Conservation (phyloP, 2,329 filamentous ascomycete species). For the Sporothrix curviconia region DNA sequence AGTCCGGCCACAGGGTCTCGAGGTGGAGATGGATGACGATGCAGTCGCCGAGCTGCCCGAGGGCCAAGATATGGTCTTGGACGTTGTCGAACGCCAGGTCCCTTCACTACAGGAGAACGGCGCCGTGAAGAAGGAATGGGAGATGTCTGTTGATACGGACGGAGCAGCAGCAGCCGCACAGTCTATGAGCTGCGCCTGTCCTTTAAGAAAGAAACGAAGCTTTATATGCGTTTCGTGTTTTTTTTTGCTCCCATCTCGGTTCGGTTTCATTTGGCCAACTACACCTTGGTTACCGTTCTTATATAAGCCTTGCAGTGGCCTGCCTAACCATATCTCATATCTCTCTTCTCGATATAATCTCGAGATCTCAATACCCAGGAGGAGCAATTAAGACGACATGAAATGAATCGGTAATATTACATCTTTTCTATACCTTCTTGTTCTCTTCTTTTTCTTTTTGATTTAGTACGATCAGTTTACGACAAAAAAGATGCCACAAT, state of each 20-base stretch:
- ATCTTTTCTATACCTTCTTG: background rate
- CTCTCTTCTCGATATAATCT: background rate
- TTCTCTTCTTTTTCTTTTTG: background rate
- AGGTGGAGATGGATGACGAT: constrained; percentile 86
- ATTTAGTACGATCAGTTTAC: background rate
- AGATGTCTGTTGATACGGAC: constrained; percentile 49
- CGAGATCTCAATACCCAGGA: background rate
- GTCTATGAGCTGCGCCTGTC: constrained; percentile 41
- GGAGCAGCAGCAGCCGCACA: constrained; percentile 25
- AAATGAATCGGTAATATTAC: constrained; percentile 1
- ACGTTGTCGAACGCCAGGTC: constrained; percentile 46
- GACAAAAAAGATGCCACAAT: background rate
- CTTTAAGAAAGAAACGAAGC: constrained; percentile 31
- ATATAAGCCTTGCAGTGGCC: too few species aligned
- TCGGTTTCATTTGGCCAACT: background rate
- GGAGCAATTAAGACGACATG: background rate
- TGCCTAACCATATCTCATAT: background rate
- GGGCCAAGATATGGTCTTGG: constrained; percentile 83
- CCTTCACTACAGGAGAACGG: constrained; percentile 25
- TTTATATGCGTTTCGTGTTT: background rate
- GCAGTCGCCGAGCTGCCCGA: constrained; percentile 77
- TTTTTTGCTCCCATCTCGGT: background rate
- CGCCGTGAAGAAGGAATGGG: constrained; percentile 50
- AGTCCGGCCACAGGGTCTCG: constrained; percentile 65
- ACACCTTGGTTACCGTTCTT: too few species aligned